Percentiles rank a stretch among this genome's conserved stretches.
Conservation (phyloP, 228 moss, liverwort and hornwort genomes). For the Sphagnum magellanicum region DNA sequence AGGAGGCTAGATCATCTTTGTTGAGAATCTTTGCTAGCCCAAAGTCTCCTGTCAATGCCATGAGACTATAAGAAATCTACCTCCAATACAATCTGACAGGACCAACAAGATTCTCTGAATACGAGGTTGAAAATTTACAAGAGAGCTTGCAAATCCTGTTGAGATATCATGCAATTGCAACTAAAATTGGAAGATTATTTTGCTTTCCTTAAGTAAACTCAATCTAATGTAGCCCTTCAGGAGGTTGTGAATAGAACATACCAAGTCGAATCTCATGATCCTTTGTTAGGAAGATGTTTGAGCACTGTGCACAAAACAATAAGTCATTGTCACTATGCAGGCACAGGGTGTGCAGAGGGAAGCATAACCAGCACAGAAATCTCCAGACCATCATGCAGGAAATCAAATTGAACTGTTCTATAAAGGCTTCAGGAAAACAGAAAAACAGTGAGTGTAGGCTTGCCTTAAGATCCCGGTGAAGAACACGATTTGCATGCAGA, state of each 20-base stretch:
- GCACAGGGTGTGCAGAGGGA: too few relatives aligned
- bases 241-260: constrained; percentile 12
- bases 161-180: too few relatives aligned
- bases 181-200: too few relatives aligned
- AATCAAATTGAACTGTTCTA: too few relatives aligned
- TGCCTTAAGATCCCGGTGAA: constrained; percentile 91
- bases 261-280: constrained; percentile 96
- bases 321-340: too few relatives aligned
- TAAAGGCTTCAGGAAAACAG: neutral
- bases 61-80: neutral
- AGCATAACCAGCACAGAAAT: too few relatives aligned
- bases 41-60: constrained; percentile 71
- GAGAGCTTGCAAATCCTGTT: too few relatives aligned
- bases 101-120: too few relatives aligned
- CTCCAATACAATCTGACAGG: too few relatives aligned
- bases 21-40: constrained; percentile 98
- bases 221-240: too few relatives aligned
- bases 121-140: too few relatives aligned
- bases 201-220: too few relatives aligned
- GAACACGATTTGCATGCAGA: constrained; percentile 95
- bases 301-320: constrained; percentile 50
- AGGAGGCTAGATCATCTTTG: constrained; percentile 93
- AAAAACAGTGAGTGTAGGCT: neutral
- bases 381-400: neutral
- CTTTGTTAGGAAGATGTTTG: constrained; percentile 97